Percentiles rank a stretch among this genome's conserved stretches.
Conservation (phyloP, 140 eudicot species). For the Stevia rebaudiana region DNA sequence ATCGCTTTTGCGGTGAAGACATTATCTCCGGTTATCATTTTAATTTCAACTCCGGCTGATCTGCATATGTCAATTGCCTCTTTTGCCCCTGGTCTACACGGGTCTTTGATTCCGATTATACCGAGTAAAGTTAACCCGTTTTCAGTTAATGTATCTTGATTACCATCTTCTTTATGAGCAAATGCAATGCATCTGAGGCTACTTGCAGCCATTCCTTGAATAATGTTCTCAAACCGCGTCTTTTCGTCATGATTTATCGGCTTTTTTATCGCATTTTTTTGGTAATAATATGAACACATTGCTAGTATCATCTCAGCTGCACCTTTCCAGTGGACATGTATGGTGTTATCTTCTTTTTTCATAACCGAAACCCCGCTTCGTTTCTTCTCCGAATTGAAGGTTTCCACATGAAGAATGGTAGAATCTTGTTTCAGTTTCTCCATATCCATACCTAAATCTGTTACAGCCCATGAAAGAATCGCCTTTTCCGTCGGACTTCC, state of each 20-base stretch:
- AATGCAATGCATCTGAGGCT: conserved; percentile 72
- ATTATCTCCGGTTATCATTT: conserved; percentile 68
- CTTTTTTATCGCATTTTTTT: conserved; percentile 27
- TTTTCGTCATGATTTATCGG: conserved; percentile 27
- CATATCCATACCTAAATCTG: conserved; percentile 49
- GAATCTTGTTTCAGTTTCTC: conserved; percentile 33
- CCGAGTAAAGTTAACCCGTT: conserved; percentile 44
- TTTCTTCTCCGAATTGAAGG: conserved; percentile 61
- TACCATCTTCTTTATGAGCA: conserved; percentile 38
- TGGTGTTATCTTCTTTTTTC: conserved; percentile 29
- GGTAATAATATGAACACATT: conserved; percentile 52
- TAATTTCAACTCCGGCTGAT: conserved; percentile 56
- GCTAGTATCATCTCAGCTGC: conserved; percentile 56
- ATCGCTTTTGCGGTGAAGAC: conserved; percentile 66
- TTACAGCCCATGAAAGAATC: conserved; percentile 61
- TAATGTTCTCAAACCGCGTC: conserved; percentile 26
- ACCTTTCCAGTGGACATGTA: conserved; percentile 63
- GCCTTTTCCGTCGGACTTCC: conserved; percentile 85
- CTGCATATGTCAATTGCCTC: conserved; percentile 48
- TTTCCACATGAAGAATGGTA: conserved; percentile 38
- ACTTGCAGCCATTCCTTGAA: conserved; percentile 60
- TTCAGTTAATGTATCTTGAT: conserved; percentile 11
- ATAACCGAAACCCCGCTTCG: conserved; percentile 45
- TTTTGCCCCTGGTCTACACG: conserved; percentile 55
- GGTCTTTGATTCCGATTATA: conserved; percentile 51